Evolutionary conservation across 305 asterid species (phyloP).

Genomic region (Ilex paraguariensis): DNA sequence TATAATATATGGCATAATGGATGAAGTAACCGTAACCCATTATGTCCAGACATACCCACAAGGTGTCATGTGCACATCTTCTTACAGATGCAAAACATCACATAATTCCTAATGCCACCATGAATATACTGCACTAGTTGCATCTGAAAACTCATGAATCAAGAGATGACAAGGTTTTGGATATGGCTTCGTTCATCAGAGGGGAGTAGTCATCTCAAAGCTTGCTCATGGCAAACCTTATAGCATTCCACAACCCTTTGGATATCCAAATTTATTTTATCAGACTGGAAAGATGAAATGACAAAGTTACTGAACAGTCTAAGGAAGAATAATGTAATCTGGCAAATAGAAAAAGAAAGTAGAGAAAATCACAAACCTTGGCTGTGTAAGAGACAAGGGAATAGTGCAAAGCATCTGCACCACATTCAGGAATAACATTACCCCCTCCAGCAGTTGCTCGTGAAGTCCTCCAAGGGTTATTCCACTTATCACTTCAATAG

Average conservation of each 20-base stretch:
- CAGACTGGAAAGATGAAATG: conserved; percentile 55
- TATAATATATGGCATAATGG: conserved; percentile 95
- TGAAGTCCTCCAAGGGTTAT: conserved; percentile 72
- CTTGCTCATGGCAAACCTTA: conserved; percentile 91
- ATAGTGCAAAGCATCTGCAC: conserved; percentile 94
- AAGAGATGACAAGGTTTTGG: conserved; percentile 56
- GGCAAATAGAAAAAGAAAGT: too few relatives aligned
- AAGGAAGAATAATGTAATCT: conserved; percentile 5
- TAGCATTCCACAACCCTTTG: conserved; percentile 96
- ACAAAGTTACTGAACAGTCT: conserved; percentile 5
- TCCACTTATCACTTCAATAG: conserved; percentile 85
- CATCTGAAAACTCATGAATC: conserved; percentile 86
- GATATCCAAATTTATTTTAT: conserved; percentile 82
- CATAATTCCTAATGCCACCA: conserved; percentile 92
- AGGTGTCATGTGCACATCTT: conserved; percentile 68
- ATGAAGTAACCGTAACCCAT: conserved; percentile 78
- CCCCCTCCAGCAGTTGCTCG: conserved; percentile 84
- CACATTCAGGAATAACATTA: conserved; percentile 89
- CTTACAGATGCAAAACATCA: conserved; percentile 60
- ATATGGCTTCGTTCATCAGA: conserved; percentile 77
- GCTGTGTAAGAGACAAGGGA: conserved; percentile 93
- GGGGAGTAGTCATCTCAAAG: conserved; percentile 87
- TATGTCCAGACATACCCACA: conserved; percentile 91
- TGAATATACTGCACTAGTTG: conserved; percentile 69
- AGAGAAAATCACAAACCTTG: conserved; percentile 42